A percentile compares a stretch with the other conserved stretches of the same genome.
These are phyloP conservation scores for Metschnikowia kunwiensis DNA, from an alignment of 805 yeast genomes.

Conservation along the genomic window DNA sequence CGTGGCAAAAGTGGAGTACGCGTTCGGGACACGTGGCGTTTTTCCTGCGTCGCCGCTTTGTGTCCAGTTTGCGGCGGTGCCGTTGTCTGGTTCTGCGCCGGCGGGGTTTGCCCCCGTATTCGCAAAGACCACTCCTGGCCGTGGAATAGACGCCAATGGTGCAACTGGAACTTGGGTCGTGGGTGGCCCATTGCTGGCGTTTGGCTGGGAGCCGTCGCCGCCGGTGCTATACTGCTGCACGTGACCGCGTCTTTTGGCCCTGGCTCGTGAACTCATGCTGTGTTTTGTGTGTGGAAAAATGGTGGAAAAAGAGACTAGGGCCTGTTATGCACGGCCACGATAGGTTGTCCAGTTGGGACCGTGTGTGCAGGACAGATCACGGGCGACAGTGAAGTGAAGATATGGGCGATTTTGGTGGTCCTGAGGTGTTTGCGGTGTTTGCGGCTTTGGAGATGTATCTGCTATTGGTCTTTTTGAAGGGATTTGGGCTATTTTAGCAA, in stretches of 20 bases:
- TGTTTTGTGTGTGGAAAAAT: neutral
- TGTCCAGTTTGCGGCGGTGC: no score
- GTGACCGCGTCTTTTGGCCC: constrained; percentile 16
- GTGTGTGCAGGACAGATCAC: constrained; percentile 12
- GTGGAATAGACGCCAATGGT: constrained; percentile 3
- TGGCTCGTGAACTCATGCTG: constrained; percentile 1
- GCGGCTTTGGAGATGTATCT: no score
- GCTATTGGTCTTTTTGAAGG: no score
- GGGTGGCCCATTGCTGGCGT: neutral
- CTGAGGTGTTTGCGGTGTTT: no score
- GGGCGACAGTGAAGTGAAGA: neutral
- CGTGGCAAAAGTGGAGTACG: neutral
- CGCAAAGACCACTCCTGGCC: neutral
- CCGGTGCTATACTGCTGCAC: constrained; percentile 18
- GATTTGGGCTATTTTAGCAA: no score
- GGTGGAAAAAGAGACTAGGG: neutral
- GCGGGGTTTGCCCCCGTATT: neutral
- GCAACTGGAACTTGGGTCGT: neutral
- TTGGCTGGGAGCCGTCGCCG: neutral
- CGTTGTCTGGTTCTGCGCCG: neutral
- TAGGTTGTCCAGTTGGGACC: constrained; percentile 2
- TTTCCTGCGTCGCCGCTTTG: neutral
- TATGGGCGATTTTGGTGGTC: no score
- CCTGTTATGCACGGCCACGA: neutral
- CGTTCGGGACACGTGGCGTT: neutral